phyloP scores from a whole-genome alignment of 1,139 yeast genomes.

The Lodderomyces metapsilosis region DNA sequence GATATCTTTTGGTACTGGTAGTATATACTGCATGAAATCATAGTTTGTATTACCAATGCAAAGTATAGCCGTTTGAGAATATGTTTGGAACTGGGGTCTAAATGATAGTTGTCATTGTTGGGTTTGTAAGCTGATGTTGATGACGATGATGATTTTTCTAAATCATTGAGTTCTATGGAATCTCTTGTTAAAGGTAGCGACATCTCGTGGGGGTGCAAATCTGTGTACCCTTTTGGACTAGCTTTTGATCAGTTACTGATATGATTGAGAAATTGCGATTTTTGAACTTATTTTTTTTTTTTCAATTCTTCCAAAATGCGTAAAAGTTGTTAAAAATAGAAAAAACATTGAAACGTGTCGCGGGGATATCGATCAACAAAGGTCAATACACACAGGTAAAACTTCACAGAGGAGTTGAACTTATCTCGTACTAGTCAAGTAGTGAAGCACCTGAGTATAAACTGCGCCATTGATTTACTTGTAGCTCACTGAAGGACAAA shows the following conservation, averaged over 20 bases:
- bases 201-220: too few relatives aligned
- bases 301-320: neutral
- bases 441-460: too few relatives aligned
- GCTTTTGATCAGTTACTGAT: neutral
- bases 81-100: conserved; percentile 22
- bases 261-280: neutral
- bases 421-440: too few relatives aligned
- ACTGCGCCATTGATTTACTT: too few relatives aligned
- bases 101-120: conserved; percentile 11
- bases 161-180: conserved; percentile 11
- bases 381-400: too few relatives aligned
- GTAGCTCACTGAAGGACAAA: too few relatives aligned
- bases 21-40: conserved; percentile 25
- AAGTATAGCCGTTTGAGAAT: conserved; percentile 16
- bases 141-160: conserved; percentile 13
- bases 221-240: too few relatives aligned
- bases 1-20: conserved; percentile 25
- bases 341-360: too few relatives aligned
- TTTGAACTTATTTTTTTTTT: neutral
- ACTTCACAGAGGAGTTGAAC: too few relatives aligned
- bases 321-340: neutral
- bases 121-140: neutral
- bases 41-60: conserved; percentile 24
- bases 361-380: too few relatives aligned
- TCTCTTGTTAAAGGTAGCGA: conserved; percentile 15